These are phyloP conservation scores for Radiomyces spectabilis DNA, from an alignment of 192 early-diverging fungal species.

Conservation along the genomic window DNA sequence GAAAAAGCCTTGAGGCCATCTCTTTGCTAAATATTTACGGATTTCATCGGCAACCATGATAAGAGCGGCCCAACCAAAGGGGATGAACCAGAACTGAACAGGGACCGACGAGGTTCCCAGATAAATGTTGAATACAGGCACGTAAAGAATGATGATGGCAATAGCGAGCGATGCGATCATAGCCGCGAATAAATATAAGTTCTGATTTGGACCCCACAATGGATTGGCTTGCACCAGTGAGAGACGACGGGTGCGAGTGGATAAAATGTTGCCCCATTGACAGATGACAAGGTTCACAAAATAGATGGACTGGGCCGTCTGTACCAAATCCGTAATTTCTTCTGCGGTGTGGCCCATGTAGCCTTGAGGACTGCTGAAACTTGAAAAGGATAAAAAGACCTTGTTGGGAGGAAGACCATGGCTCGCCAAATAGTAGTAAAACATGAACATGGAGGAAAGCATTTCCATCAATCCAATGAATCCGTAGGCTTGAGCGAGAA, in stretches of 20 bases:
- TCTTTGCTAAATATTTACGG: slow-evolving; percentile 49
- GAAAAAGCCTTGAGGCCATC: slow-evolving; percentile 1
- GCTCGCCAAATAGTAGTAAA: slow-evolving; percentile 57
- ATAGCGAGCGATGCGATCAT: slow-evolving; percentile 41
- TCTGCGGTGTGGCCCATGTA: slow-evolving; percentile 29
- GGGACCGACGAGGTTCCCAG: slow-evolving; percentile 52
- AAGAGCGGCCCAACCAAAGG: slow-evolving; percentile 43
- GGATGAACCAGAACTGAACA: slow-evolving; percentile 57
- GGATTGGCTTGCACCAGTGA: slow-evolving; percentile 58
- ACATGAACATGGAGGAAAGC: slow-evolving; percentile 60
- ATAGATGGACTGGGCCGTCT: slow-evolving; percentile 53
- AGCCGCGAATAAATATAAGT: slow-evolving; percentile 48
- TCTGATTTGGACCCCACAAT: slow-evolving; percentile 46
- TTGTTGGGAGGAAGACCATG: slow-evolving; percentile 31
- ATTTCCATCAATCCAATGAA: slow-evolving; percentile 70
- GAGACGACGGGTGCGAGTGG: slow-evolving; percentile 43
- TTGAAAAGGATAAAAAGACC: slow-evolving; percentile 42
- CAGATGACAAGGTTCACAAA: slow-evolving; percentile 53
- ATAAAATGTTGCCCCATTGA: slow-evolving; percentile 54
- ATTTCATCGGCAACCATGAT: slow-evolving; percentile 57
- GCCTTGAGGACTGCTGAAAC: slow-evolving; percentile 23
- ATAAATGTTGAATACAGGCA: slow-evolving; percentile 48
- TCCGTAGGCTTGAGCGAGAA: slow-evolving; percentile 69
- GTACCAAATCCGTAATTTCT: slow-evolving; percentile 34
- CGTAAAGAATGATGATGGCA: slow-evolving; percentile 41